phyloP scores from a whole-genome alignment of 371 early-diverging fungal genomes.

The Chytridiales sp. region DNA sequence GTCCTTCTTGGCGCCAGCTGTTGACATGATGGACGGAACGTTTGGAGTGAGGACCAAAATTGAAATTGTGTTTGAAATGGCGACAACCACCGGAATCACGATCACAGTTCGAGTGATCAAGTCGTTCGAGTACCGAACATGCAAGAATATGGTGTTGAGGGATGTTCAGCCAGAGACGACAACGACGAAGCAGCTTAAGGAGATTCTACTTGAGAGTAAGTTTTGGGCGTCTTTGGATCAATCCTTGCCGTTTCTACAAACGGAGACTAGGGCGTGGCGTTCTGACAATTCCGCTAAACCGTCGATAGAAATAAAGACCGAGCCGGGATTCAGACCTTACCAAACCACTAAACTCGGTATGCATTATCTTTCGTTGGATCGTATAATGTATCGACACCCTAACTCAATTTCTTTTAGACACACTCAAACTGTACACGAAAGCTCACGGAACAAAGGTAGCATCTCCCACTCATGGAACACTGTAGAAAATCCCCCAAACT shows the following conservation, averaged over 20 bases:
- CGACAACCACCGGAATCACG: constrained; percentile 53
- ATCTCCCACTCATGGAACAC: neutral
- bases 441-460: constrained; percentile 81
- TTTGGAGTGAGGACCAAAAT: too few species aligned
- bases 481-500: neutral
- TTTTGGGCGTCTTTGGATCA: neutral
- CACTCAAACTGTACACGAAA: constrained; percentile 82
- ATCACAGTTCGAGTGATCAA: constrained; percentile 87
- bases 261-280: neutral
- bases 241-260: neutral
- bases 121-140: constrained; percentile 85
- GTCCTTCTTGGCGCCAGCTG: too few species aligned
- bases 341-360: constrained; percentile 64
- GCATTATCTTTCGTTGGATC: neutral
- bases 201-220: constrained; percentile 66
- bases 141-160: constrained; percentile 77
- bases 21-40: too few species aligned
- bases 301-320: constrained; percentile 57
- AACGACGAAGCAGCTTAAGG: constrained; percentile 71
- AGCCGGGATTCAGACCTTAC: constrained; percentile 73
- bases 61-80: too few species aligned
- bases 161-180: constrained; percentile 65
- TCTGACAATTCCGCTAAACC: constrained; percentile 3
- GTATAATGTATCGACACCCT: neutral
- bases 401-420: constrained; percentile 48